Evolutionary conservation across 441 rosid species (phyloP), one percentile per base, ranked within the genome.

Genomic region (Populus hybrid): DNA sequence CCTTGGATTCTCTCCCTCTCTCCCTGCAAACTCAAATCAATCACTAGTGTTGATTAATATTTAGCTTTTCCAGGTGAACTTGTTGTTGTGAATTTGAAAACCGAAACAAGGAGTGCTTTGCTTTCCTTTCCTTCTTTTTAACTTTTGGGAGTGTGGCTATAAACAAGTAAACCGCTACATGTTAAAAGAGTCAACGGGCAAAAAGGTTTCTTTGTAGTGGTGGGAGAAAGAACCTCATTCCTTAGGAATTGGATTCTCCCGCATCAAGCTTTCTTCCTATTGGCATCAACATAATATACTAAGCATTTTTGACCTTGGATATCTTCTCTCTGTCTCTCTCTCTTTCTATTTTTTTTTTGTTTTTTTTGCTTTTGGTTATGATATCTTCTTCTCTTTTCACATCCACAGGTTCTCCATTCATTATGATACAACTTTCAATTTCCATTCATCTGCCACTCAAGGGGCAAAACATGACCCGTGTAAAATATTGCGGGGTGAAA

Each of bases 151-250:
- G 85, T 89, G 88, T 88, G 85, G 80, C 79, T 75, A 82, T 84
- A 87, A 87, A 89, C 86, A 85, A 79, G 78, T 68, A 6, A 42
- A 34, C 66, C 75, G 64, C 67, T 73, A 54, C 70, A 7, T 38
- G 5, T 21, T 36, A 34, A 23, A 70, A 78, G 85, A 82, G 92
- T 89, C 93, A 87, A 87, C 86, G 80, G 77, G 72, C 69, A 74
- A 71, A 80, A 73, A 74, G 67, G 64, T 36, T 10, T 67, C 34
- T 40, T 79, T 71, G 85, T 82, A 85, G 87, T 80, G 86, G 79
- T 10, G 69, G 72, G 72, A 69, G 78, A 74, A 84, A 78, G 93
- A 86, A 91, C 83, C 90, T 74, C 66, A 88, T 91, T 91, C 95
- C 78, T 66, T 61, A 46, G 80, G 93, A 83, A 90, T 84, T 76